Evolutionary conservation across 1,284 basidiomycete genomes (phyloP).

Genomic region (Volvariella volvacea): DNA sequence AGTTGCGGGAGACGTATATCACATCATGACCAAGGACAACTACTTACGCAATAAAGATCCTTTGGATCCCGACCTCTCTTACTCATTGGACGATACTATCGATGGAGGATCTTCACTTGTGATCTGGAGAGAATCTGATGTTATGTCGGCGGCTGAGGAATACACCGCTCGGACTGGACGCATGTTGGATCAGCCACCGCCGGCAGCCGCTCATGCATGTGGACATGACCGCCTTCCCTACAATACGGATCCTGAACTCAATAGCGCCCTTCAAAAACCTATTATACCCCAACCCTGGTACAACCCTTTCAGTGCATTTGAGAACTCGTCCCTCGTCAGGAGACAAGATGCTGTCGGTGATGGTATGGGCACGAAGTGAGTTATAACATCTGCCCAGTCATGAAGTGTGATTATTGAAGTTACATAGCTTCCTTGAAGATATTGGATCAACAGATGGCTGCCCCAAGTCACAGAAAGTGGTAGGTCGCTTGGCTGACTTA

Average conservation of each 20-base stretch:
- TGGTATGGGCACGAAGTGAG: conserved; percentile 47
- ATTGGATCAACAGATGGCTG: conserved; percentile 73
- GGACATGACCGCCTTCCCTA: conserved; percentile 64
- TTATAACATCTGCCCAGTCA: conserved; percentile 10
- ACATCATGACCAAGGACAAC: conserved; percentile 67
- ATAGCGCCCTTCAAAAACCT: conserved; percentile 43
- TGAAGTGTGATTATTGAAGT: conserved; percentile 4
- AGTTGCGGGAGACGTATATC: conserved; percentile 61
- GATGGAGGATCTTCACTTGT: conserved; percentile 45
- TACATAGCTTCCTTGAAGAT: conserved; percentile 51
- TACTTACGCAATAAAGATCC: conserved; percentile 57
- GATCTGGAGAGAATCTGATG: conserved; percentile 67
- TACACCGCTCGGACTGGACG: conserved; percentile 22
- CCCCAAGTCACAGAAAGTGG: conserved; percentile 66
- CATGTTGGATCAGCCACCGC: conserved; percentile 15
- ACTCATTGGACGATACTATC: conserved; percentile 29
- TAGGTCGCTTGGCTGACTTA: conserved; percentile 31
- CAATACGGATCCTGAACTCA: conserved; percentile 54
- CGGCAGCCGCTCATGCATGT: conserved; percentile 39
- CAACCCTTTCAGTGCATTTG: conserved; percentile 20
- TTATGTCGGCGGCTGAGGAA: conserved; percentile 46
- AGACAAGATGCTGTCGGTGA: conserved; percentile 54
- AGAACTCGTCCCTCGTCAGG: conserved; percentile 30
- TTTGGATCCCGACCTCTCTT: conserved; percentile 47
- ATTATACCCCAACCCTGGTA: conserved; percentile 17